Evolutionary conservation across 371 early-diverging fungal species (phyloP), one percentile per base, ranked within the genome.

Genomic region (Apophysomyces elegans): DNA sequence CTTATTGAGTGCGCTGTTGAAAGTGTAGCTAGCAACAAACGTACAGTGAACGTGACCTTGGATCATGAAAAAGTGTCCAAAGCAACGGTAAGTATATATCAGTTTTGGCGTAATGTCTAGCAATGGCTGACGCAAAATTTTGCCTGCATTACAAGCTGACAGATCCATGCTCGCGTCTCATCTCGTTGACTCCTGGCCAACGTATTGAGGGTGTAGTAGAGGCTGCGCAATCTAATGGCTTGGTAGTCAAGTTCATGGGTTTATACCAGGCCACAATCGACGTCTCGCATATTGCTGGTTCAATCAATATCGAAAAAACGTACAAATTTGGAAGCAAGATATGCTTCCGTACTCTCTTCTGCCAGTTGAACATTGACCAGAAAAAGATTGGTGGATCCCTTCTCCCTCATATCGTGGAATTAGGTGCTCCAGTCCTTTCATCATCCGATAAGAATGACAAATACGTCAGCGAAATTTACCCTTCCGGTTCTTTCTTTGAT

Each of bases 221-320:
- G 14, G 69, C 70, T 44, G 70, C 87, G 46, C 75, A 83, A 57
- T 66, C 81, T 2, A 82, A 78, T 65, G 95, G 95, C 11, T 54
- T 90, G n/a, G 47, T 73, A 16, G 71, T 87, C 60, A 82, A 85
- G 44, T 82, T 93, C 71, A 85, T 90, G 81, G 93, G 91, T 14
- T 76, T 90, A 43, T 90, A 92, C 38, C 84, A 83, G 13, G 79
- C 81, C 18, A 80, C 80, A 1, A 84, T 88, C 46, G 84, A 87
- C 66, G 64, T 73, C 26, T 75, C 81, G 44, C 92, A 93, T 62
- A 71, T 88, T 3, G 79, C 84, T 7, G 37, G 64, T 32, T 65
- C 65, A 26, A 62, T 74, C 21, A 80, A 88, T 37, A 64, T 87
- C 12, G 79, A 79, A 37, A 74, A 79, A 11, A 60, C 63, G 4